Percentiles rank a stretch among this genome's conserved stretches.
phyloP scores from a whole-genome alignment of 192 early-diverging fungal genomes.

The Coemansia umbellata region DNA sequence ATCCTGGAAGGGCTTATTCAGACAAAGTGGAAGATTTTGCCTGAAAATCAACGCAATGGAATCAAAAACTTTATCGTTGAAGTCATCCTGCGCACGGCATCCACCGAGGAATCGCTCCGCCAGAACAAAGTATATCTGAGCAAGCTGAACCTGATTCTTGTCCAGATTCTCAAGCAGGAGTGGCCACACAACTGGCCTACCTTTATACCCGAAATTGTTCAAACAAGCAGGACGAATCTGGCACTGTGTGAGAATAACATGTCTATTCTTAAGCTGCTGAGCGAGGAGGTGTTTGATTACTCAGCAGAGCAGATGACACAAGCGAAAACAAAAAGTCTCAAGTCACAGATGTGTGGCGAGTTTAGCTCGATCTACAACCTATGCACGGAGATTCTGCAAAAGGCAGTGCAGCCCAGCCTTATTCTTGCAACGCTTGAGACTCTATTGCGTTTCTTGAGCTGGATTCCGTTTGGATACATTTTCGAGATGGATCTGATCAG shows the following conservation, averaged over 20 bases:
- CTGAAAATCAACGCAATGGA: slow-evolving; percentile 68
- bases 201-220: slow-evolving; percentile 97
- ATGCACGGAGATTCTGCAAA: slow-evolving; percentile 90
- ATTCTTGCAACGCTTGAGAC: slow-evolving; percentile 92
- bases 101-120: slow-evolving; percentile 75
- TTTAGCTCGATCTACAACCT: slow-evolving; percentile 94
- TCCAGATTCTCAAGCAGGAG: slow-evolving; percentile 99
- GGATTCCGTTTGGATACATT: slow-evolving; percentile 98
- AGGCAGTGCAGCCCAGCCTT: slow-evolving; percentile 83
- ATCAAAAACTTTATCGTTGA: slow-evolving; percentile 96
- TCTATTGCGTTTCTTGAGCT: slow-evolving; percentile 92
- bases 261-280: slow-evolving; percentile 95
- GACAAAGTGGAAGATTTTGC: slow-evolving; percentile 96
- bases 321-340: slow-evolving; percentile 87
- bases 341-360: slow-evolving; percentile 92
- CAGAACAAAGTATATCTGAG: slow-evolving; percentile 75
- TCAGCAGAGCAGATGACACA: slow-evolving; percentile 99
- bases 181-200: slow-evolving; percentile 99
- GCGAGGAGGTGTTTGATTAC: slow-evolving; percentile 99
- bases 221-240: slow-evolving; percentile 87
- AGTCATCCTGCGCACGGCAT: slow-evolving; percentile 86
- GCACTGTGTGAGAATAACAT: slow-evolving; percentile 99
- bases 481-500: slow-evolving; percentile 93
- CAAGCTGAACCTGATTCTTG: slow-evolving; percentile 94
- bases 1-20: slow-evolving; percentile 94